Evolutionary conservation across 2,329 filamentous ascomycete species (phyloP), one percentile per base, ranked within the genome.

Genomic region (Pleurostoma richardsiae): DNA sequence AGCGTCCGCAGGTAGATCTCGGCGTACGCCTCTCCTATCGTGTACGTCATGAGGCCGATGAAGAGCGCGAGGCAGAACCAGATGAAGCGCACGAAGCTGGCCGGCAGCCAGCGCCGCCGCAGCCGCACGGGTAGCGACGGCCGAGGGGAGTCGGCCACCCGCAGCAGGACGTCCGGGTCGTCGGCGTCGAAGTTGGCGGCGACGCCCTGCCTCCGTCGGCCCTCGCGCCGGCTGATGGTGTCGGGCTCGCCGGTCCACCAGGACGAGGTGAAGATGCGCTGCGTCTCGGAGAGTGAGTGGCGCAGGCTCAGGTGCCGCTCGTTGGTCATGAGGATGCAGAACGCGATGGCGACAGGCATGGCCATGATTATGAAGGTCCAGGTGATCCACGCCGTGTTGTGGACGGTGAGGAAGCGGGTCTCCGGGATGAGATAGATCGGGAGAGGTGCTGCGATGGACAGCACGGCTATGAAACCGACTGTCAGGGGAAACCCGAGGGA

Each of bases 321-420:
- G 49, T 83, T 79, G 31, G 74, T 77, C 59, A 83, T 74, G 26
- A 86, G 71, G 52, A 86, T 83, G 48, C 74, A 64, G 57, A 84
- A 82, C 19, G 83, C 82, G 48, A 84, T 80, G 41, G 77, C 70
- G n/a, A 86, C 79, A 3, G 83, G 83, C 68, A 85, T 72, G 39
- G 81, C 80, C 83, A 86, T 86, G 56, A 82, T 81, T 57, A 83
- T 70, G 61, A 86, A 86, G 1, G 82, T 85, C 79, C 83, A 85
- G 6, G 78, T 76, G 51, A 85, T 82, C 83, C 83, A 86, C 2
- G 77, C 73, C 2, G 83, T 85, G 61, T 86, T 86, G 64, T 85
- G 79, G 6, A 68, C 60, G 7, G 76, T 80, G 40, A 85, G 64
- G 42, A 74, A 80, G 43, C 70, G 71, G 3, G 74, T 67, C 42